Conservation (phyloP, 805 yeast species). For the Nakazawaea wickerhamii region DNA sequence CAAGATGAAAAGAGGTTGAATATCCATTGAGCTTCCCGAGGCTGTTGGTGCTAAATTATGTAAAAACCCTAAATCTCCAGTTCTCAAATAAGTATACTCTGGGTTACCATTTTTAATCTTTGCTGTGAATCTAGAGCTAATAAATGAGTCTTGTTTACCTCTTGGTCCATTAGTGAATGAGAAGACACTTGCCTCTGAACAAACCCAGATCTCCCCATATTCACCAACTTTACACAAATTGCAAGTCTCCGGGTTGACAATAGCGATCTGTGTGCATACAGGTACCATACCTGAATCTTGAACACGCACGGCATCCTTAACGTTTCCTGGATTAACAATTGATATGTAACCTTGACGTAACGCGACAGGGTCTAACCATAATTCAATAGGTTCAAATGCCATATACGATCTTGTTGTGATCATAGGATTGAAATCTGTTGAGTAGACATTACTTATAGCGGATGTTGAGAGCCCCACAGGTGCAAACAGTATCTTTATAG, state of each 20-base stretch:
- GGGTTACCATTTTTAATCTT: conserved; percentile 59
- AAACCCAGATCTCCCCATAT: conserved; percentile 95
- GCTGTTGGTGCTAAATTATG: conserved; percentile 53
- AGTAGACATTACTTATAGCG: conserved; percentile 71
- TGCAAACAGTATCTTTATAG: conserved; percentile 56
- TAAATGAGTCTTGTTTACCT: conserved; percentile 39
- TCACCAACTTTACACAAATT: conserved; percentile 82
- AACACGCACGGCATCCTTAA: conserved; percentile 63
- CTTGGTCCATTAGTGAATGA: conserved; percentile 47
- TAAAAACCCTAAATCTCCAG: conserved; percentile 92
- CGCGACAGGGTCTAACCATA: conserved; percentile 83
- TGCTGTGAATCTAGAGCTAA: conserved; percentile 54
- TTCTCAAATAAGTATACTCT: conserved; percentile 65
- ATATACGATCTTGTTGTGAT: conserved; percentile 81
- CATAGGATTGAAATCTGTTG: conserved; percentile 76
- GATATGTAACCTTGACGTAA: conserved; percentile 85
- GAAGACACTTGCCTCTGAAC: conserved; percentile 75
- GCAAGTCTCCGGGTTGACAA: conserved; percentile 90
- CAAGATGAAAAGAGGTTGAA: conserved; percentile 79
- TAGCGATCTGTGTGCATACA: conserved; percentile 86
- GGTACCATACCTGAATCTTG: conserved; percentile 97
- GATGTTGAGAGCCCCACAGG: conserved; percentile 60
- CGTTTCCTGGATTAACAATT: conserved; percentile 67
- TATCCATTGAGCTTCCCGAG: conserved; percentile 26
- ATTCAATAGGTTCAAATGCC: conserved; percentile 81